A percentile compares a stretch with the other conserved stretches of the same genome.
These are phyloP conservation scores for Aureobasidium pullulans DNA, from an alignment of 2,329 filamentous ascomycete genomes.

Conservation along the genomic window DNA sequence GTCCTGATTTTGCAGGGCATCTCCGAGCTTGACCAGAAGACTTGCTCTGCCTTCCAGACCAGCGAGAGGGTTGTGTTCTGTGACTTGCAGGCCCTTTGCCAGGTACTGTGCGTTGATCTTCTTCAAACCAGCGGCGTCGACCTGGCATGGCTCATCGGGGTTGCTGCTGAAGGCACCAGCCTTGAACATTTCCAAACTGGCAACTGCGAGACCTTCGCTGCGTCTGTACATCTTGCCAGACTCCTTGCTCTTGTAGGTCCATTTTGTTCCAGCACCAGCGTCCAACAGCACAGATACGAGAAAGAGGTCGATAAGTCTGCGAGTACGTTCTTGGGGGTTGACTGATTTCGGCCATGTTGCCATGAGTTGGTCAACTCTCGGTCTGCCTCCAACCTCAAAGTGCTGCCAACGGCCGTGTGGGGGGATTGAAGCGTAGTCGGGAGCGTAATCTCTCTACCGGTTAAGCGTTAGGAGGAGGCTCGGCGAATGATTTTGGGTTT, in stretches of 20 bases:
- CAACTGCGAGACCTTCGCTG: conserved; percentile 79
- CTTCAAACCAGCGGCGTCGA: conserved; percentile 75
- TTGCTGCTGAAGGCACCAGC: conserved; percentile 81
- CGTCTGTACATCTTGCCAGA: conserved; percentile 75
- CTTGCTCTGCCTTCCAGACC: conserved; percentile 79
- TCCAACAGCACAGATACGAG: conserved; percentile 74
- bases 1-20: conserved; percentile 70
- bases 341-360: conserved; percentile 61
- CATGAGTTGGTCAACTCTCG: conserved; percentile 64
- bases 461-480: not conserved
- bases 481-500: not conserved
- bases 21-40: conserved; percentile 65
- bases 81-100: conserved; percentile 77
- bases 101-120: conserved; percentile 67
- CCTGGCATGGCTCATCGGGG: conserved; percentile 72
- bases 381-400: conserved; percentile 71
- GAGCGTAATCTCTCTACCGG: conserved; percentile 59
- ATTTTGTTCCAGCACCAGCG: conserved; percentile 80
- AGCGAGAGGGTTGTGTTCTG: conserved; percentile 69
- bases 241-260: conserved; percentile 88
- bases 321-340: conserved; percentile 66
- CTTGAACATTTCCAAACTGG: conserved; percentile 87
- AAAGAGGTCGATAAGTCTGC: conserved; percentile 70
- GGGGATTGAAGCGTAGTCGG: conserved; percentile 66
- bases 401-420: conserved; percentile 82